These are phyloP conservation scores for Mitragyna speciosa DNA, from an alignment of 257 asterid genomes.

Conservation along the genomic window DNA sequence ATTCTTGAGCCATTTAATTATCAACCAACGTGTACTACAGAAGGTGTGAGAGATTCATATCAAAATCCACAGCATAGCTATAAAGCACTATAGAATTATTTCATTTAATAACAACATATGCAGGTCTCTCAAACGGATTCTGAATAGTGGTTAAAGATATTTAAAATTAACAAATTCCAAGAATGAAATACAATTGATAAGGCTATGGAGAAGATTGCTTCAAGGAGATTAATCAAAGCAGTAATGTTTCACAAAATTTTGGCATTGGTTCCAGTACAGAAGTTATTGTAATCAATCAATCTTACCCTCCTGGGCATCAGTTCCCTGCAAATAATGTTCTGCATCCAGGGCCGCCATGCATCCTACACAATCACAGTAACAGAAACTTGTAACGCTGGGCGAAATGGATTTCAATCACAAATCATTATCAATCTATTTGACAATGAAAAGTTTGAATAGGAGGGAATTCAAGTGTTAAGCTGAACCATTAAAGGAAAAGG, in stretches of 20 bases:
- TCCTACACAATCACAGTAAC: conserved; percentile 46
- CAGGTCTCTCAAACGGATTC: neutral
- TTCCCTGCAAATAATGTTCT: conserved; percentile 90
- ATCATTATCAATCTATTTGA: neutral
- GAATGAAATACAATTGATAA: neutral
- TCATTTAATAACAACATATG: neutral
- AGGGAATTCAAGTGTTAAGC: neutral
- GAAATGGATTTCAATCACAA: neutral
- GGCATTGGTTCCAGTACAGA: conserved; percentile 23
- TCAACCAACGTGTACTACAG: neutral
- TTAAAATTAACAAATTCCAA: neutral
- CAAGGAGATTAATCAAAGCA: neutral
- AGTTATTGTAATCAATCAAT: conserved; percentile 62
- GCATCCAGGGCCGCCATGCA: conserved; percentile 99
- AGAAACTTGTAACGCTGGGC: neutral
- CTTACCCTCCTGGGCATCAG: conserved; percentile 89
- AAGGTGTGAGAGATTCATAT: neutral
- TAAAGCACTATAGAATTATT: neutral
- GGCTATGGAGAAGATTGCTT: neutral
- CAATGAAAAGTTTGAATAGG: neutral
- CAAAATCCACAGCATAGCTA: neutral
- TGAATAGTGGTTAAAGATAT: neutral
- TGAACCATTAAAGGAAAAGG: neutral
- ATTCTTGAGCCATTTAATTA: neutral
- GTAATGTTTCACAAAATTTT: conserved; percentile 8